Base-by-base conservation (phyloP, 2,329 filamentous ascomycete genomes). In the Botrytis hyacinthi region DNA sequence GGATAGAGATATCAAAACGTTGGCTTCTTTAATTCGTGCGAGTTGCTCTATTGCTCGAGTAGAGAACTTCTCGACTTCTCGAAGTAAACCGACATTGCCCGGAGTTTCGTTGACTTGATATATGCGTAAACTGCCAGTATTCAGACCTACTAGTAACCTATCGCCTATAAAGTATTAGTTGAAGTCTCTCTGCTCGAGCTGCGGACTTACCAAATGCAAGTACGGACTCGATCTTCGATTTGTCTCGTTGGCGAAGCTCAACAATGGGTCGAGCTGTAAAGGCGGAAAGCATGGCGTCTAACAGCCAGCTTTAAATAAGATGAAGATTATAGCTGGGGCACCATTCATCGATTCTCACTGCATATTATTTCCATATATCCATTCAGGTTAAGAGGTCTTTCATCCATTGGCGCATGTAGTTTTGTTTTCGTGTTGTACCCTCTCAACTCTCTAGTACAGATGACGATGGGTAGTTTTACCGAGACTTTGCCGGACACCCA, bases 201-300 rank as follows among this genome's bases (percentile, higher is more conserved):
- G 51, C 32, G 59, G 46, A 75, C 83, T 73, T 87, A 93, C 92
- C 94, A 84, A 97, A 93, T 75, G 95, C 93, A 66, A 98, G 88
- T 78, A 99, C 93, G 68, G 93, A 96, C 84, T 99, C 96, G 84
- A 99, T 97, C 86, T 92, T 96, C 77, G 93, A 97, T 86, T 97
- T 98, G 89, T 98, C 95, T 83, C 93, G 92, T 83, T 91, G 91
- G 85, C 93, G 95, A 80, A 99, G 92, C 92, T 99, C 96, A 87
- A 98, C 93, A 82, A 99, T 95, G 77, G 95, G 93, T 81, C 93
- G 93, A 85, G 96, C 95, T 79, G 93, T 97, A 85, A 99, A 99
- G 82, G 96, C 96, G 84, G 95, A 97, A 84, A 99, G 92, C 96
- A 98, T 98, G 83, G 86, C 86, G 83, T 75, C 67, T 46, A 73